Conservation (phyloP, 2,329 filamentous ascomycete species). For the Scleromitrula shiraiana region DNA sequence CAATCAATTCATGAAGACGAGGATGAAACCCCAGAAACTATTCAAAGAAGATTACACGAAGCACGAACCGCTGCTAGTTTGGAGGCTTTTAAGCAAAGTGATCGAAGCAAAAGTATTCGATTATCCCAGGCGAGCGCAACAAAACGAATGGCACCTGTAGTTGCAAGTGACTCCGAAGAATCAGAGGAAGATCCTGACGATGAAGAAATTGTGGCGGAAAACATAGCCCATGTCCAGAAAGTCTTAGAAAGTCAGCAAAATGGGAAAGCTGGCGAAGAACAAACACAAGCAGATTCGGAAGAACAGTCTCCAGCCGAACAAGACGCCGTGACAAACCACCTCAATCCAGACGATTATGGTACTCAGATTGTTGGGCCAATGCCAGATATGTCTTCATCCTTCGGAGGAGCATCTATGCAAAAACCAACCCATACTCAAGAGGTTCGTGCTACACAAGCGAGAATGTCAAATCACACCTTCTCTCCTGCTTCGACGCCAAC, state of each 20-base stretch:
- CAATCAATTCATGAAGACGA: not conserved
- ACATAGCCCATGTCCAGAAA: too few species aligned
- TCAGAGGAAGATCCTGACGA: slow-evolving; percentile 18
- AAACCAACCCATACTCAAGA: not conserved
- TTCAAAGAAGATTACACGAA: not conserved
- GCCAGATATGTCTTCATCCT: not conserved
- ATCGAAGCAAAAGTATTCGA: not conserved
- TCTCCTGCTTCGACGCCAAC: not conserved
- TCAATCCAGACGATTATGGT: not conserved
- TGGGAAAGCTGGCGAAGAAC: not conserved
- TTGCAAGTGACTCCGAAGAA: not conserved
- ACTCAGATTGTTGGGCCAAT: not conserved
- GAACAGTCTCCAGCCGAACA: not conserved
- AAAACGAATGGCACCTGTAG: too few species aligned
- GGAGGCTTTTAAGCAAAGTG: not conserved
- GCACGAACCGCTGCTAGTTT: not conserved
- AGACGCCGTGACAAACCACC: not conserved
- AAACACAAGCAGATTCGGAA: not conserved
- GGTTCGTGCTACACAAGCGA: not conserved
- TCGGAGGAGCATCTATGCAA: not conserved
- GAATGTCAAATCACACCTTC: not conserved
- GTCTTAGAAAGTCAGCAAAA: too few species aligned
- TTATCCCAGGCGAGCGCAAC: not conserved
- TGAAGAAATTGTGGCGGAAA: slow-evolving; percentile 1
- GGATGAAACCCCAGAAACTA: not conserved